Evolutionary conservation across 139 green algal species (phyloP), one percentile per base, ranked within the genome.

Genomic region (Chlamydomonas incerta): DNA sequence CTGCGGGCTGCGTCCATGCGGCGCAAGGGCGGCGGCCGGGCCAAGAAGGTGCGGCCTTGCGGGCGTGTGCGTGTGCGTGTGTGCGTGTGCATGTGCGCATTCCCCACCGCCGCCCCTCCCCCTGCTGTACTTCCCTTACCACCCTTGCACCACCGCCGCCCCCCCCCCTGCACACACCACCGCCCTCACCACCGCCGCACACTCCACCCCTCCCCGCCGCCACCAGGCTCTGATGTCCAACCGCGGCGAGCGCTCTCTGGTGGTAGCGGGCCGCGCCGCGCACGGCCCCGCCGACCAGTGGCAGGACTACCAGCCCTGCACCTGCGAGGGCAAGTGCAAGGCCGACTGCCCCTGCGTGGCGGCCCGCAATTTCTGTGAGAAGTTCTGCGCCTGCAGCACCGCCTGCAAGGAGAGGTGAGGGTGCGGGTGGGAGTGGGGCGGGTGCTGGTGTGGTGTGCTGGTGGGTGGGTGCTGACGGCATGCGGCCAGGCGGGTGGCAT

Each of bases 301-400:
- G 80, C 69, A 86, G 52, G 83, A 91, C 77, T 93, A 92, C 82
- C 62, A 74, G 52, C 86, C 90, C 24, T 93, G 90, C 86, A 70
- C 29, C 34, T 93, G 90, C 72, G 63, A 68, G n/a, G 87, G 87
- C 62, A 70, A 69, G 6, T 91, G 80, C 77, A 73, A 35, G 26
- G 82, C 57, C 24, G 37, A 80, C 79, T 95, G 92, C 85, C 72
- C 72, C 58, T 95, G 92, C 82, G 82, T 90, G 70, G n/a, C 70
- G 18, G 71, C 73, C 21, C 87, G 80, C 83, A 94, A 95, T 82
- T 95, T 93, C 70, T 95, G 92, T 80, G 92, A 95, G 71, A 95
- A 95, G 87, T 95, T 91, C 83, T 95, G 92, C 76, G 91, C 73
- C 0, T 95, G 92, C 81, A 82, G 63, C 71, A n/a, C 69, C 50